These are phyloP conservation scores for Ceriops zippeliana DNA, from an alignment of 345 rosid species.

Conservation along the genomic window DNA sequence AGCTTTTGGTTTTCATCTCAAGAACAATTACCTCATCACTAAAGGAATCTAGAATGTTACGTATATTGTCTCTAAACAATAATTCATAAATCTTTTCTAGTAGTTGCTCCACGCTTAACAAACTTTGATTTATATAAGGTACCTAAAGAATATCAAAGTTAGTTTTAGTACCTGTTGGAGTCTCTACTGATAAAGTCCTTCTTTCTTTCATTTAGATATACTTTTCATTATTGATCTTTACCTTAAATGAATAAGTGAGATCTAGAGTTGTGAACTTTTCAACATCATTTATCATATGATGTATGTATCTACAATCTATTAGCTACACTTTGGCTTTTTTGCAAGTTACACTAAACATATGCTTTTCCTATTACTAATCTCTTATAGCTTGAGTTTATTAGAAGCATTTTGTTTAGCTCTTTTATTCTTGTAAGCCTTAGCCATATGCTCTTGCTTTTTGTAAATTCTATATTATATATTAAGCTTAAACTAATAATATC, in stretches of 20 bases:
- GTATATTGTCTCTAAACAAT: neutral
- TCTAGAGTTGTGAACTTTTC: neutral
- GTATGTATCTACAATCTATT: neutral
- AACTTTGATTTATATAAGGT: neutral
- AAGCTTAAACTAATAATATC: neutral
- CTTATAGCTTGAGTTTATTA: neutral
- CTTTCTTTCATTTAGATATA: neutral
- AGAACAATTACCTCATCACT: neutral
- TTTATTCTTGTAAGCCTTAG: neutral
- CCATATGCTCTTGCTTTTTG: neutral
- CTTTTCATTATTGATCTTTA: conserved; percentile 1
- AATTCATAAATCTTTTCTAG: neutral
- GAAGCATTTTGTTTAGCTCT: too few relatives aligned
- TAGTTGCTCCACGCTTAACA: neutral
- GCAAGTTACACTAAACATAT: neutral
- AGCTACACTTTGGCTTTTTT: neutral
- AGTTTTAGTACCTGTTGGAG: neutral
- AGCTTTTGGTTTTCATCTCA: neutral
- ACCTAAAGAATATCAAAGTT: neutral
- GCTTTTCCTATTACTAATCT: neutral
- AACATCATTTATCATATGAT: neutral
- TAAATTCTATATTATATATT: neutral
- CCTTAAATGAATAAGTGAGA: neutral
- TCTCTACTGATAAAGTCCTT: neutral
- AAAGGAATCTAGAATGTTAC: neutral